Conservation (phyloP, 1,284 basidiomycete species). For the Puccinia sorghi region DNA sequence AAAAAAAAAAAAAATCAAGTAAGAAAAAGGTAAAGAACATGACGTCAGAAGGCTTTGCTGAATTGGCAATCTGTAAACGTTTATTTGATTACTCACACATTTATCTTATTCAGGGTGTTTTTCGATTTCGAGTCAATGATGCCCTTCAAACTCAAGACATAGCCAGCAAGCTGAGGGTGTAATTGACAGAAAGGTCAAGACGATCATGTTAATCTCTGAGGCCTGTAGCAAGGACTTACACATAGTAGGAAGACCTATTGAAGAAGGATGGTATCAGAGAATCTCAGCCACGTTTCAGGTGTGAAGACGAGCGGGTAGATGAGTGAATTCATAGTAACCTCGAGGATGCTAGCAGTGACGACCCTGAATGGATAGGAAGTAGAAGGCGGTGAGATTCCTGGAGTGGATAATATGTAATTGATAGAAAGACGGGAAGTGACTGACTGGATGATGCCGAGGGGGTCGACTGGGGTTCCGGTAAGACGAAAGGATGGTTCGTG, state of each 20-base stretch:
- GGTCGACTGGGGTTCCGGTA: neutral
- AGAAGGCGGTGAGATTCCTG: neutral
- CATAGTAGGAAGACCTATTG: slow-evolving; percentile 42
- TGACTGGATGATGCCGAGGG: slow-evolving; percentile 11
- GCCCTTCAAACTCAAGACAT: slow-evolving; percentile 58
- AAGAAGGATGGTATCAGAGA: neutral
- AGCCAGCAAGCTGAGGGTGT: slow-evolving; percentile 56
- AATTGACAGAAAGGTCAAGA: neutral
- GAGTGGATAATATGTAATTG: neutral
- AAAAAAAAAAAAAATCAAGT: neutral
- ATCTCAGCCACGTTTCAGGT: neutral
- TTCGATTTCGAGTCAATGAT: slow-evolving; percentile 60
- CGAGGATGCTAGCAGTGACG: slow-evolving; percentile 33
- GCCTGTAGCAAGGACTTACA: neutral
- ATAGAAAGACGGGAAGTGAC: neutral
- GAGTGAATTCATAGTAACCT: slow-evolving; percentile 12
- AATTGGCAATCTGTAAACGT: no score
- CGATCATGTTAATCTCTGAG: neutral
- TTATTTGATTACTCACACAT: slow-evolving; percentile 5
- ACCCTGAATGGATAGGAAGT: neutral
- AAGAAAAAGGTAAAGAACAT: neutral
- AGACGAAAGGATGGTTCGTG: neutral
- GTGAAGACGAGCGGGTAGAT: neutral
- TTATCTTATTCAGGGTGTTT: slow-evolving; percentile 51
- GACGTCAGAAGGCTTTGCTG: no score